Percentiles rank a stretch among this genome's conserved stretches.
These are phyloP conservation scores for Sphagnum magellanicum DNA, from an alignment of 228 moss, liverwort and hornwort species.

Conservation along the genomic window DNA sequence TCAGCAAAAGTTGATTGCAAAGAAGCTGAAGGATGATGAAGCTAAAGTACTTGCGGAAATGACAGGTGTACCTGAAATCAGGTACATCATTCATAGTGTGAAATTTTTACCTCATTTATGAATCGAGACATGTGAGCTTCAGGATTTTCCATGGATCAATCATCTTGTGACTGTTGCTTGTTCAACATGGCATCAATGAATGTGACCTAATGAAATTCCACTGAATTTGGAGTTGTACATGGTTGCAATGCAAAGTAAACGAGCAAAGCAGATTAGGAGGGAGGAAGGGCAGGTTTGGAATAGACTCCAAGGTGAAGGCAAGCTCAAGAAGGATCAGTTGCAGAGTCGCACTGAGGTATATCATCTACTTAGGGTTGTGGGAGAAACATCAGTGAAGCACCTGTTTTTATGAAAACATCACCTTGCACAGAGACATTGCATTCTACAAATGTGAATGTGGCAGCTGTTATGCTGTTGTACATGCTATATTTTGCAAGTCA, in stretches of 20 bases:
- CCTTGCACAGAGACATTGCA: too few species aligned
- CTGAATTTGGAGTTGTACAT: background rate
- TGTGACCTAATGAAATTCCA: background rate
- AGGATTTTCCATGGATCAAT: background rate
- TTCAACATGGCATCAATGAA: background rate
- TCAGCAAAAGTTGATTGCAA: slow-evolving; percentile 30
- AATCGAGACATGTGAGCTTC: too few species aligned
- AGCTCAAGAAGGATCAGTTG: slow-evolving; percentile 57
- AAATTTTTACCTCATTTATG: too few species aligned
- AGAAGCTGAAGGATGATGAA: slow-evolving; percentile 64
- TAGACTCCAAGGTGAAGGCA: slow-evolving; percentile 49
- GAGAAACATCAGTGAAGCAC: background rate
- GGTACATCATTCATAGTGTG: slow-evolving; percentile 21
- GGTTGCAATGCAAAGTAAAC: slow-evolving; percentile 55
- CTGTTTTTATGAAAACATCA: too few species aligned
- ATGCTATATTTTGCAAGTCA: too few species aligned
- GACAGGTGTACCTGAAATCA: slow-evolving; percentile 70
- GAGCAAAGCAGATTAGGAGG: slow-evolving; percentile 55
- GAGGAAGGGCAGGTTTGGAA: slow-evolving; percentile 63
- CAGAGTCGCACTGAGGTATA: slow-evolving; percentile 62
- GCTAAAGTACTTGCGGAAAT: slow-evolving; percentile 58
- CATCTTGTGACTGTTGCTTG: background rate
- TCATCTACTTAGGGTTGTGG: too few species aligned
- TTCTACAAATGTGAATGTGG: too few species aligned
- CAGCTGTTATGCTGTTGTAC: too few species aligned